Evolutionary conservation across 345 rosid species (phyloP).

Genomic region (Orychophragmus violaceus): DNA sequence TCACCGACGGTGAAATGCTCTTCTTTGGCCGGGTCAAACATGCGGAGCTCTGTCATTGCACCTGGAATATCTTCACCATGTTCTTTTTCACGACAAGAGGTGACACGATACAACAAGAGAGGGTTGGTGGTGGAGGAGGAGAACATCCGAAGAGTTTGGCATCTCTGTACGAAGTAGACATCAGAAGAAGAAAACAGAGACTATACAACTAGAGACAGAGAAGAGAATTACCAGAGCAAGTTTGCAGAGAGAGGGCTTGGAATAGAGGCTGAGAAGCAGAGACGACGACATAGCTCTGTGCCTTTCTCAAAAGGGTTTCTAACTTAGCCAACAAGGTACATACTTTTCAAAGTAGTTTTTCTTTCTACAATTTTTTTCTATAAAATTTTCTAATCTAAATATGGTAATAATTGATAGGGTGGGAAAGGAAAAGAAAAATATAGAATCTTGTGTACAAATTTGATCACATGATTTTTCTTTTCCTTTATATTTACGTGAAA

Average conservation of each 20-base stretch:
- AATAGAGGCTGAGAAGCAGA: constrained; percentile 5
- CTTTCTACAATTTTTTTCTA: not conserved
- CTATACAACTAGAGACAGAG: too few species aligned
- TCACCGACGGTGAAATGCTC: too few species aligned
- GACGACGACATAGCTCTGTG: not conserved
- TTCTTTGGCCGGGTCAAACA: too few species aligned
- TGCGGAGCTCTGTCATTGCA: too few species aligned
- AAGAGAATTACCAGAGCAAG: not conserved
- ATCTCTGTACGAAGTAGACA: too few species aligned
- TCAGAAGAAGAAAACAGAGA: too few species aligned
- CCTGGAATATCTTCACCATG: too few species aligned
- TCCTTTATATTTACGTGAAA: not conserved
- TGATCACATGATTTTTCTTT: not conserved
- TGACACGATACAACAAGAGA: too few species aligned
- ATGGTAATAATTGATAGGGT: not conserved
- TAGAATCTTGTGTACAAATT: not conserved
- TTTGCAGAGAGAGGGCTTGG: not conserved
- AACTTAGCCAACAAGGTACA: too few species aligned
- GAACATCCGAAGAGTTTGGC: too few species aligned
- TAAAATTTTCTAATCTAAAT: not conserved
- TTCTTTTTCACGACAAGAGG: too few species aligned
- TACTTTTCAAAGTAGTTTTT: not conserved
- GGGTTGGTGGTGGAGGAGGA: too few species aligned
- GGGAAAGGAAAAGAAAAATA: not conserved
- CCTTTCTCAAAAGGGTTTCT: not conserved